Evolutionary conservation across 176 grass and related monocot genomes (phyloP).

Genomic region (Bolboschoenus planiculmis): DNA sequence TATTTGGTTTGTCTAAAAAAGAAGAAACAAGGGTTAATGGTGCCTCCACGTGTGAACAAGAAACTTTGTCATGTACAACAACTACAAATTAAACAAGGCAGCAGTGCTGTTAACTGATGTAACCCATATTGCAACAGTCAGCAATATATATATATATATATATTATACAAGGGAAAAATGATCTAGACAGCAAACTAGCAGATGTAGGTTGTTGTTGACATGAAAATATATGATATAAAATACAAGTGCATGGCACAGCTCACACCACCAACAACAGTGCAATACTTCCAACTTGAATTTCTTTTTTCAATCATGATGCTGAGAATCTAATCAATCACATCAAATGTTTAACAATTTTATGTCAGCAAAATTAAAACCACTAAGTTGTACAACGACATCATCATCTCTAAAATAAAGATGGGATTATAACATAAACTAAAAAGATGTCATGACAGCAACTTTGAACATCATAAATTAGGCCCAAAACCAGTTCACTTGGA

Average conservation of each 20-base stretch:
- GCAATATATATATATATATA: neutral
- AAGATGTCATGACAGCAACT: constrained; percentile 15
- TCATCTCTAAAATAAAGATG: constrained; percentile 9
- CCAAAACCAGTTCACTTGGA: constrained; percentile 23
- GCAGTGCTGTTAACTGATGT: neutral
- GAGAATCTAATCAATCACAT: constrained; percentile 15
- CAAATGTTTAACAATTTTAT: neutral
- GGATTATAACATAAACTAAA: constrained; percentile 14
- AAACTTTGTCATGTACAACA: neutral
- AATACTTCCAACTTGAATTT: neutral
- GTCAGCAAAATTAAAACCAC: neutral
- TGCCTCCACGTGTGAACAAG: no score
- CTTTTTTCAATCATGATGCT: neutral
- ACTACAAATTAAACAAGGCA: neutral
- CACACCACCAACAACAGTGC: neutral
- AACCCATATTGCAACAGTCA: neutral
- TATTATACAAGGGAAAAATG: neutral
- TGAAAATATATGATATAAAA: neutral
- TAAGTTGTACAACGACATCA: neutral
- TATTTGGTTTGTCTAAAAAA: neutral
- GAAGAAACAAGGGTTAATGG: neutral
- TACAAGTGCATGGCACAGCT: neutral
- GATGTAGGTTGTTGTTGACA: neutral
- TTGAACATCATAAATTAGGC: constrained; percentile 18
- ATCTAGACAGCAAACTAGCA: neutral